Percentiles rank a stretch among this genome's conserved stretches.
Conservation (phyloP, 2,329 filamentous ascomycete genomes). For the Cylindrodendrum hubeiense region DNA sequence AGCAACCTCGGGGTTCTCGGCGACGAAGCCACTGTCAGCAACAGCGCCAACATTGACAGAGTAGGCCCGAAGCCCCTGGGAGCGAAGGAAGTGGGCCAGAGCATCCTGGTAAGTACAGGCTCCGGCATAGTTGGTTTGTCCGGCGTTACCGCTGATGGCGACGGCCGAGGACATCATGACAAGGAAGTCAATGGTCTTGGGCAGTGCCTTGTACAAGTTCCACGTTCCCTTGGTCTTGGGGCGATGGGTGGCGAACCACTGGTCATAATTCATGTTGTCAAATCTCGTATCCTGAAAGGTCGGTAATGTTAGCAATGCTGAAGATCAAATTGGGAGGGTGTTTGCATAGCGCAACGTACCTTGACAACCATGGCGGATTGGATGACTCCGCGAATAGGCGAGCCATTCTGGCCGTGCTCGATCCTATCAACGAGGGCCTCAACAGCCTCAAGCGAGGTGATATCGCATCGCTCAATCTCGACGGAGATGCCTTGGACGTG, state of each 20-base stretch:
- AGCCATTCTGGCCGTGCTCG: neutral
- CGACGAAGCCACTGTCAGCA: slow-evolving; percentile 38
- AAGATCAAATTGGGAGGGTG: neutral
- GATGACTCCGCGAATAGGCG: slow-evolving; percentile 54
- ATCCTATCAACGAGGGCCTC: slow-evolving; percentile 9
- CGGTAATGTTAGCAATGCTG: neutral
- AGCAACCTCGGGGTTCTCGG: slow-evolving; percentile 36
- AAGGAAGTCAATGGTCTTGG: slow-evolving; percentile 53
- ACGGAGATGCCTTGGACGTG: slow-evolving; percentile 1
- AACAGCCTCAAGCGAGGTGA: slow-evolving; percentile 1
- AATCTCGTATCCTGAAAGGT: slow-evolving; percentile 50
- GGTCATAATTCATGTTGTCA: slow-evolving; percentile 51
- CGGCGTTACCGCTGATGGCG: slow-evolving; percentile 49
- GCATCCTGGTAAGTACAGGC: slow-evolving; percentile 52
- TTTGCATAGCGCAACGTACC: neutral
- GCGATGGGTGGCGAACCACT: slow-evolving; percentile 51
- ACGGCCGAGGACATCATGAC: slow-evolving; percentile 53
- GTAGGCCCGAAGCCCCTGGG: slow-evolving; percentile 28
- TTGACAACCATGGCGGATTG: slow-evolving; percentile 53
- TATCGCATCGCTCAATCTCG: slow-evolving; percentile 13
- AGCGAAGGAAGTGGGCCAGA: slow-evolving; percentile 43
- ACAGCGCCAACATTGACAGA: slow-evolving; percentile 42
- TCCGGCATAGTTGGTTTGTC: slow-evolving; percentile 47
- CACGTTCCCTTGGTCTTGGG: slow-evolving; percentile 58
- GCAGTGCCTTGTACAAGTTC: slow-evolving; percentile 55